Conservation (phyloP, 768 basidiomycete genomes). For the Pulveroboletus sp. region DNA sequence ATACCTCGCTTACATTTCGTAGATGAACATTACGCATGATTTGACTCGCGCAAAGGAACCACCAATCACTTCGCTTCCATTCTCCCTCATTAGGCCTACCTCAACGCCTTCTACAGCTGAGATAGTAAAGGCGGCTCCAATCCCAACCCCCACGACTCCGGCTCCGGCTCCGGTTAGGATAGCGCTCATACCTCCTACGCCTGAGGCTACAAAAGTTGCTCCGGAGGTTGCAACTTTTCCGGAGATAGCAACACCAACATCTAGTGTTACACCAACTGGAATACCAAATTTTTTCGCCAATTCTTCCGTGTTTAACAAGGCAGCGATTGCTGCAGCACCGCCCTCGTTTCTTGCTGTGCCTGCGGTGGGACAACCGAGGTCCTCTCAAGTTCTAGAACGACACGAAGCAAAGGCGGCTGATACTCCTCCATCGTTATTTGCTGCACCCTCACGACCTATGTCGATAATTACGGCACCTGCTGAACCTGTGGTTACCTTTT, state of each 20-base stretch:
- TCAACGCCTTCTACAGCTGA: constrained; percentile 13
- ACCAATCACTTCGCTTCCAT: constrained; percentile 60
- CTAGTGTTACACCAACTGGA: constrained; percentile 18
- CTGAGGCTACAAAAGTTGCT: constrained; percentile 18
- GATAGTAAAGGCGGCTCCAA: constrained; percentile 12
- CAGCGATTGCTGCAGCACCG: constrained; percentile 15
- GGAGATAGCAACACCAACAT: constrained; percentile 8
- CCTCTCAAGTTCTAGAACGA: not conserved
- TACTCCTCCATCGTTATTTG: constrained; percentile 10
- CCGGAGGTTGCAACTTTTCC: constrained; percentile 6
- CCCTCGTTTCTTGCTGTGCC: constrained; percentile 21
- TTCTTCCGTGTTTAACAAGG: constrained; percentile 44
- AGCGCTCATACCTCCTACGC: constrained; percentile 23
- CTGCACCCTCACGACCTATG: constrained; percentile 4
- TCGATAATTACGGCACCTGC: constrained; percentile 4
- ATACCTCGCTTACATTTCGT: constrained; percentile 3
- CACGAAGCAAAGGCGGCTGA: constrained; percentile 6
- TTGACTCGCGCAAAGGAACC: constrained; percentile 52
- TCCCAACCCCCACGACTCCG: constrained; percentile 9
- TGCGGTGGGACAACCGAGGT: constrained; percentile 12
- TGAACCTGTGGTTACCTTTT: not conserved
- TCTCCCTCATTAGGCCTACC: constrained; percentile 49
- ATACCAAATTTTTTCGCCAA: constrained; percentile 65
- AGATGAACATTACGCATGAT: constrained; percentile 39
- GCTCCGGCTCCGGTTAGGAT: constrained; percentile 19